These are phyloP conservation scores for Fusarium hostae DNA, from an alignment of 2,329 filamentous ascomycete genomes.

Conservation along the genomic window DNA sequence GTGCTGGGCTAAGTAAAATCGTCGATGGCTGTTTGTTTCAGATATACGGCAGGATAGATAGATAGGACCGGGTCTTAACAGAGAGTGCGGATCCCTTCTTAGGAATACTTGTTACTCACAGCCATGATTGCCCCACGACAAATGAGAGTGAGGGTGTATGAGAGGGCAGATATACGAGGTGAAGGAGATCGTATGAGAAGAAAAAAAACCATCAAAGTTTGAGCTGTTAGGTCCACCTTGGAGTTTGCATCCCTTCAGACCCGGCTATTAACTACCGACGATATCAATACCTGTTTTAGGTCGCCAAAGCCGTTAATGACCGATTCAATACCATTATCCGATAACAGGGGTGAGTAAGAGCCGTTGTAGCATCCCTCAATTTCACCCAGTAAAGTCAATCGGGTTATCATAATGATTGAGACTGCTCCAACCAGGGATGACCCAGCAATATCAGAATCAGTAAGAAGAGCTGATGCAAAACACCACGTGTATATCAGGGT, in stretches of 20 bases:
- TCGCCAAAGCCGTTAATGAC: neutral
- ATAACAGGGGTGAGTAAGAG: neutral
- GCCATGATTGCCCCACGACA: neutral
- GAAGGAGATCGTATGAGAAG: neutral
- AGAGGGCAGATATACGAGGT: neutral
- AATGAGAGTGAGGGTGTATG: neutral
- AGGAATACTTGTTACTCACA: neutral
- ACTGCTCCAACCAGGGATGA: neutral
- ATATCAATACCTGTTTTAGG: neutral
- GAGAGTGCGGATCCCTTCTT: neutral
- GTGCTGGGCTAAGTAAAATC: neutral
- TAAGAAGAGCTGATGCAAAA: neutral
- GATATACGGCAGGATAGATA: neutral
- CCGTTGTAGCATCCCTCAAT: conserved; percentile 2
- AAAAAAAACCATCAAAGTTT: neutral
- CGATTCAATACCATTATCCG: neutral
- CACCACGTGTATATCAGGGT: neutral
- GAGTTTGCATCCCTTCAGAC: neutral
- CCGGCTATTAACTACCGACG: neutral
- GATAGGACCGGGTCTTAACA: neutral
- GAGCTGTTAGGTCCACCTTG: neutral
- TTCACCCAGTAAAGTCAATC: neutral
- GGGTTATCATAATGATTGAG: conserved; percentile 6
- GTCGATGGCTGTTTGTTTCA: neutral
- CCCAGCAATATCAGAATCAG: neutral